Percentiles rank a stretch among this genome's conserved stretches.
Conservation (phyloP, 2,329 filamentous ascomycete species). For the Westerdykella sp. region DNA sequence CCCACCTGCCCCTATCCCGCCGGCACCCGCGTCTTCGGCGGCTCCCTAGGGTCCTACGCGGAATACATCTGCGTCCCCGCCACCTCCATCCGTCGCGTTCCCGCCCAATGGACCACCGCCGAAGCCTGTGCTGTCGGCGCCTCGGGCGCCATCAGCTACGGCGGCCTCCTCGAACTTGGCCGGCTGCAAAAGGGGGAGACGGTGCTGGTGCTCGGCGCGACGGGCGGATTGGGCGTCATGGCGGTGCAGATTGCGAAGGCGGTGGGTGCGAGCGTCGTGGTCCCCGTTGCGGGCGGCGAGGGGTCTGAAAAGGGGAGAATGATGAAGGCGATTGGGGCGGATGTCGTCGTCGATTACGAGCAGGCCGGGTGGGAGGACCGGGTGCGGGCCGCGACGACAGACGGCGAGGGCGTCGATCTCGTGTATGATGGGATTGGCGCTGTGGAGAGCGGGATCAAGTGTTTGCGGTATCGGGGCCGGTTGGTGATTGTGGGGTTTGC, state of each 20-base stretch:
- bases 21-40: conserved; percentile 52
- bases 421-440: conserved; percentile 55
- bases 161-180: conserved; percentile 42
- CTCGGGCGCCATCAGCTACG: conserved; percentile 51
- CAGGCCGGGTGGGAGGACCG: conserved; percentile 45
- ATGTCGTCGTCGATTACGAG: conserved; percentile 40
- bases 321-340: conserved; percentile 36
- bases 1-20: conserved; percentile 30
- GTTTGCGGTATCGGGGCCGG: conserved; percentile 49
- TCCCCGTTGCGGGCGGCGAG: conserved; percentile 43
- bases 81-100: conserved; percentile 41
- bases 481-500: conserved; percentile 56
- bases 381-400: conserved; percentile 44
- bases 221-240: conserved; percentile 51
- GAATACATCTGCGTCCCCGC: conserved; percentile 45
- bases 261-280: conserved; percentile 49
- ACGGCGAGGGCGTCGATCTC: conserved; percentile 49
- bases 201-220: conserved; percentile 51
- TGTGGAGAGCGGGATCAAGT: conserved; percentile 50
- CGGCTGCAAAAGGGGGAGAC: conserved; percentile 43
- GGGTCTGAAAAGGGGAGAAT: conserved; percentile 40
- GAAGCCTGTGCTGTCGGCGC: conserved; percentile 51
- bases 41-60: conserved; percentile 47
- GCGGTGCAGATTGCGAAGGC: conserved; percentile 52
- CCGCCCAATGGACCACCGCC: conserved; percentile 41